Conservation (phyloP, 805 yeast species). For the Kazachstania kunashirensis region DNA sequence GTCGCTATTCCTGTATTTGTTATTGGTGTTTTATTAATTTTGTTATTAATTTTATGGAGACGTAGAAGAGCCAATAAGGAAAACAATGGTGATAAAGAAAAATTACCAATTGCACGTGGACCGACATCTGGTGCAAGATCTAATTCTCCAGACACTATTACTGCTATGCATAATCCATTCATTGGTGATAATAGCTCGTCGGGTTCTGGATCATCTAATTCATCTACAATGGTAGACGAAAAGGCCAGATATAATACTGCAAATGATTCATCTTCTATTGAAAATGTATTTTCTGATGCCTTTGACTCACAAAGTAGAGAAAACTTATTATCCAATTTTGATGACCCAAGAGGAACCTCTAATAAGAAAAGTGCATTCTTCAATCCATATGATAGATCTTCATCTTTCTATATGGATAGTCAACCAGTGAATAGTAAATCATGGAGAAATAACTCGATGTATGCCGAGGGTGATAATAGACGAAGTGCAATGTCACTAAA, state of each 20-base stretch:
- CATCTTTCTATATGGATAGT: slow-evolving; percentile 28
- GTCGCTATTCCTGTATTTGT: slow-evolving; percentile 68
- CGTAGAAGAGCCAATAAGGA: slow-evolving; percentile 31
- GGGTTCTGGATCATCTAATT: slow-evolving; percentile 44
- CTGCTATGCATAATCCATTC: slow-evolving; percentile 26
- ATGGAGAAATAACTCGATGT: slow-evolving; percentile 41
- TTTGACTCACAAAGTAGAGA: slow-evolving; percentile 34
- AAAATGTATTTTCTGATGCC: slow-evolving; percentile 25
- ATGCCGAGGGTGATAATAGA: slow-evolving; percentile 32
- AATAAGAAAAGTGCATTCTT: slow-evolving; percentile 17
- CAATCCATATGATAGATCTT: slow-evolving; percentile 24
- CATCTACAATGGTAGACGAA: slow-evolving; percentile 30
- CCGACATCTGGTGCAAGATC: slow-evolving; percentile 34
- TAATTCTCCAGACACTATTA: slow-evolving; percentile 23
- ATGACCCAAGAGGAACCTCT: slow-evolving; percentile 9
- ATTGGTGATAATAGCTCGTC: slow-evolving; percentile 17
- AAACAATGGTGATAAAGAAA: slow-evolving; percentile 26
- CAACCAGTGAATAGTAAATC: slow-evolving; percentile 37
- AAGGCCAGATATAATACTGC: slow-evolving; percentile 13
- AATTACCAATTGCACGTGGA: slow-evolving; percentile 30
- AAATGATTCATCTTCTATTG: slow-evolving; percentile 17
- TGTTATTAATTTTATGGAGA: slow-evolving; percentile 51
- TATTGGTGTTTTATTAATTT: slow-evolving; percentile 36
- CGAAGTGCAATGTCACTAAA: slow-evolving; percentile 64
- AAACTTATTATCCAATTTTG: slow-evolving; percentile 20